phyloP scores from a whole-genome alignment of 805 yeast species.

The Saccharomycopsis sp. region DNA sequence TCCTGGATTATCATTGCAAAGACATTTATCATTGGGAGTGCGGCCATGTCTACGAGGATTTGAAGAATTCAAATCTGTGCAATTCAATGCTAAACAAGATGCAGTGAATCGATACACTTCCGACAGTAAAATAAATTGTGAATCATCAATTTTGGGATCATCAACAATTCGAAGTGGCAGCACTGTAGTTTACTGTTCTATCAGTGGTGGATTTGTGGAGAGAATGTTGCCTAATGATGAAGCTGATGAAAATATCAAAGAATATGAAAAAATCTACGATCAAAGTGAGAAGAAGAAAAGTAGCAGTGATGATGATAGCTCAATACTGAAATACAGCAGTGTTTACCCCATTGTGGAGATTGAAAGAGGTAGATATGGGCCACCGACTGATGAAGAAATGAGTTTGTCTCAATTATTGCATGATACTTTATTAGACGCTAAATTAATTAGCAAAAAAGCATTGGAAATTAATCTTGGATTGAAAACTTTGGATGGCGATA shows the following conservation, averaged over 20 bases:
- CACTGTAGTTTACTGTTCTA: constrained; percentile 66
- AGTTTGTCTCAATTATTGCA: constrained; percentile 57
- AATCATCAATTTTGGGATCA: constrained; percentile 48
- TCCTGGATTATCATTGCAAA: constrained; percentile 74
- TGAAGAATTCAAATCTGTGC: constrained; percentile 62
- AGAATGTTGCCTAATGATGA: constrained; percentile 38
- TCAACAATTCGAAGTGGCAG: constrained; percentile 62
- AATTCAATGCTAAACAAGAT: constrained; percentile 26
- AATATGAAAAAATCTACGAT: constrained; percentile 32
- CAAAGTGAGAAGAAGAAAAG: constrained; percentile 22
- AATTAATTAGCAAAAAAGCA: constrained; percentile 42
- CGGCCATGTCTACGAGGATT: constrained; percentile 70
- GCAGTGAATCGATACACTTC: constrained; percentile 17
- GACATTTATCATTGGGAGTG: constrained; percentile 67
- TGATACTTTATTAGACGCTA: constrained; percentile 53
- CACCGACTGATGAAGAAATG: constrained; percentile 85
- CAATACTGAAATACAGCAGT: constrained; percentile 31
- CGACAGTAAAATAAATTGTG: constrained; percentile 32
- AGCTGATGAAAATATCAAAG: constrained; percentile 36
- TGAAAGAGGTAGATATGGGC: constrained; percentile 66
- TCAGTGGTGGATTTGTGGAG: constrained; percentile 62
- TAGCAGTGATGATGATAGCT: constrained; percentile 15
- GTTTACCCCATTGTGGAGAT: constrained; percentile 74
- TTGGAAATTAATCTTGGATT: constrained; percentile 50
- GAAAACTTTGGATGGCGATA: constrained; percentile 46